Evolutionary conservation across 1,284 basidiomycete genomes (phyloP), one percentile per base, ranked within the genome.

Genomic region (Termitomyces sp.): DNA sequence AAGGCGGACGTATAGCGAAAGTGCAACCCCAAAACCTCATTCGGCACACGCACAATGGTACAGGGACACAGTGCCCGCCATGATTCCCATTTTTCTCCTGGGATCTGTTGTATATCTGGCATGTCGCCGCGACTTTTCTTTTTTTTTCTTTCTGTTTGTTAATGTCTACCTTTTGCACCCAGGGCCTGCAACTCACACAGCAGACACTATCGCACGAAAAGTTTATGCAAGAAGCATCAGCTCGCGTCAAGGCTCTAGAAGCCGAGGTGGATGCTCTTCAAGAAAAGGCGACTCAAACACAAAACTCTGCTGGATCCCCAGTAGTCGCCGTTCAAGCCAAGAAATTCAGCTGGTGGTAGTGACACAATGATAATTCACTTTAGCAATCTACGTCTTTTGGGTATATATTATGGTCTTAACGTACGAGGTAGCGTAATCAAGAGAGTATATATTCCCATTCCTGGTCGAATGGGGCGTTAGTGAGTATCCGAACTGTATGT

Each of bases 71-170:
- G 66, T 86, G 39, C 88, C 88, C 26, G 80, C 79, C 34, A 90
- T 90, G 87, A 71, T 89, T 39, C 88, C 88, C 6, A 72, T 91
- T 52, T 81, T 84, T 44, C 70, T 91, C 46, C 73, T 91, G 24
- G 88, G 86, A 13, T 88, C 86, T 52, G 85, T 83, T 9, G 77
- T 91, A 49, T 91, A 88, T 69, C 72, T 89, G 60, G 88, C 87
- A 64, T 55, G 46, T 53, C 37, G 79, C 68, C 24, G 44, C 10
- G 21, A 11, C 26, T 3, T 13, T 31, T n/a, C 26, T 3, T 13
- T 31, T n/a, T 8, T 14, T 11, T 3, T 48, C 28, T 43, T 19
- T 21, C 19, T 16, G 10, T 42, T 33, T n/a, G 28, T 24, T 48
- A 26, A 48, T 33, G 2, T 34, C 34, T 37, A 30, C 3, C 10